phyloP scores from a whole-genome alignment of 179 eudicot species.

The Silene vulgaris region DNA sequence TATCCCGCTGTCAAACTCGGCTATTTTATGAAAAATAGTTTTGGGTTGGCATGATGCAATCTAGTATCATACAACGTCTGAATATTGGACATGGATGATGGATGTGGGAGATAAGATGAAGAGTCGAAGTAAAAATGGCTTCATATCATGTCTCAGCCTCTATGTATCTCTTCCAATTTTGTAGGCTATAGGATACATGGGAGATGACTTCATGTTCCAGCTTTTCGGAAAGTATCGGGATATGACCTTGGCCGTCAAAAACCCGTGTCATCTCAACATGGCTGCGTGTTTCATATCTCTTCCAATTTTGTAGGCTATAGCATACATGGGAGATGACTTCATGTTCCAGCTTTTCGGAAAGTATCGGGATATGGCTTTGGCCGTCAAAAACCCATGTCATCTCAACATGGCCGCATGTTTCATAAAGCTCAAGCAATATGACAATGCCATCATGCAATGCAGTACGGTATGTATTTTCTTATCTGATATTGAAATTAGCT shows the following conservation, averaged over 20 bases:
- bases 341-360: conserved; percentile 96
- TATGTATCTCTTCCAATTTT: conserved; percentile 4
- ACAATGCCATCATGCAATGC: conserved; percentile 88
- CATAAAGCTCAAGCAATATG: conserved; percentile 77
- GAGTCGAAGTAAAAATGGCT: background rate
- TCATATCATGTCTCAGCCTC: conserved; percentile 1
- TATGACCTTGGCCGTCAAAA: conserved; percentile 98
- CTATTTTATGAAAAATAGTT: background rate
- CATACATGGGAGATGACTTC: conserved; percentile 98
- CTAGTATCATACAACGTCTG: background rate
- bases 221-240: conserved; percentile 88
- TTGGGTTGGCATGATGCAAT: background rate
- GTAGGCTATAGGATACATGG: conserved; percentile 96
- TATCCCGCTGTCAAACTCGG: background rate
- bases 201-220: conserved; percentile 99
- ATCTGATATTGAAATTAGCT: background rate
- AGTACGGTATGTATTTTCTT: conserved; percentile 52
- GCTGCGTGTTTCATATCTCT: conserved; percentile 67
- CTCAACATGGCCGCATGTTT: conserved; percentile 92
- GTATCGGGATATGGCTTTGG: conserved; percentile 96
- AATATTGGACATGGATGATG: too few relatives aligned
- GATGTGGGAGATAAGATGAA: background rate
- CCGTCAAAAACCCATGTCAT: conserved; percentile 96
- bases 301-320: conserved; percentile 59
- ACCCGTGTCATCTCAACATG: conserved; percentile 92